A percentile compares a stretch with the other conserved stretches of the same genome.
Conservation (phyloP, 2,329 filamentous ascomycete species). For the Drechslerella stenobrocha region DNA sequence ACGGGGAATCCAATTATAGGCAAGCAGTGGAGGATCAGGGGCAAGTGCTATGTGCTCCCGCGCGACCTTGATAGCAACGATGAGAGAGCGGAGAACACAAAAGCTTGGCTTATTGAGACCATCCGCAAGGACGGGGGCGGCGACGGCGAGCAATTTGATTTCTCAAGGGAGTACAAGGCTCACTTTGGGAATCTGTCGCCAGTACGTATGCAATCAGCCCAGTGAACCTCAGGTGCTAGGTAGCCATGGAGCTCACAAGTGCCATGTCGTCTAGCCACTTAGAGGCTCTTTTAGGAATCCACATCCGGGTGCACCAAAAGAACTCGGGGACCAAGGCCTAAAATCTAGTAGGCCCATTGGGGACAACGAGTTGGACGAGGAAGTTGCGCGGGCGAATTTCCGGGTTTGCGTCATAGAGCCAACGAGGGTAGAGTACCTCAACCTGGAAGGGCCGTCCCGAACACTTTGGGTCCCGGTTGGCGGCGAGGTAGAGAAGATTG, state of each 20-base stretch:
- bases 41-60: constrained; percentile 73
- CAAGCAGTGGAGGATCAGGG: constrained; percentile 79
- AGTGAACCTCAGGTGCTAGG: too few species aligned
- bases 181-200: constrained; percentile 90
- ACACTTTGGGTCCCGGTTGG: constrained; percentile 36
- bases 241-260: background rate
- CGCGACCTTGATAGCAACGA: constrained; percentile 57
- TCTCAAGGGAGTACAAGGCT: constrained; percentile 75
- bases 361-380: constrained; percentile 64
- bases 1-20: constrained; percentile 63
- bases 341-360: constrained; percentile 41
- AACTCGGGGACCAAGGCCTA: constrained; percentile 54
- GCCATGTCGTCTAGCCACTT: constrained; percentile 61
- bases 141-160: constrained; percentile 68
- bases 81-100: constrained; percentile 11
- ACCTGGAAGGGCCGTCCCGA: constrained; percentile 17
- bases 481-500: constrained; percentile 25
- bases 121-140: constrained; percentile 16
- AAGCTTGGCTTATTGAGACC: constrained; percentile 51
- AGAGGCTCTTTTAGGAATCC: constrained; percentile 74
- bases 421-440: constrained; percentile 65
- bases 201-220: constrained; percentile 38
- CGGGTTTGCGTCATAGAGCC: constrained; percentile 83
- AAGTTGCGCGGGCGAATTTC: constrained; percentile 67
- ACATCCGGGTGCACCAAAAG: constrained; percentile 66